A percentile compares a stretch with the other conserved stretches of the same genome.
Conservation (phyloP, 169 alveolate genomes). For the Plasmodium adleri region DNA sequence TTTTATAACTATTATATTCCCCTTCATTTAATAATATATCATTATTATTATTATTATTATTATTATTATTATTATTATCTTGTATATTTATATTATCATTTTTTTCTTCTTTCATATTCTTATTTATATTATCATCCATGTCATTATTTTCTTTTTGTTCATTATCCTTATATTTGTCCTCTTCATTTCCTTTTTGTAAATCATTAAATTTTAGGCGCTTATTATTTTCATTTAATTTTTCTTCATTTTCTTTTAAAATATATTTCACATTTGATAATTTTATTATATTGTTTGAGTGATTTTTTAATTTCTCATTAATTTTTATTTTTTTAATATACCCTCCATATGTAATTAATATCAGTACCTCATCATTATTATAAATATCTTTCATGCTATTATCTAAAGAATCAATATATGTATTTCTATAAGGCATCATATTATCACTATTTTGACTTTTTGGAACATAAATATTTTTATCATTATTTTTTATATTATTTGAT, state of each 20-base stretch:
- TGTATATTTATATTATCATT: no score
- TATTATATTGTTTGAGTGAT: slow-evolving; percentile 52
- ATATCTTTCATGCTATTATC: slow-evolving; percentile 23
- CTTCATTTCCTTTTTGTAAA: slow-evolving; percentile 1
- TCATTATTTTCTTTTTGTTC: neutral
- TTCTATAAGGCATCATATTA: slow-evolving; percentile 21
- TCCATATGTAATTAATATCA: slow-evolving; percentile 60
- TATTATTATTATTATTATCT: neutral
- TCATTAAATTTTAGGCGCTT: neutral
- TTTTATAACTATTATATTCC: slow-evolving; percentile 32
- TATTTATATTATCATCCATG: no score
- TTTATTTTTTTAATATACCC: slow-evolving; percentile 70
- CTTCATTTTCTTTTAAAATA: slow-evolving; percentile 74
- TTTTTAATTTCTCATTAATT: slow-evolving; percentile 51
- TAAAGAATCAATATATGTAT: slow-evolving; percentile 62
- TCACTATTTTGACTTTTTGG: neutral
- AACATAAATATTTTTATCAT: neutral
- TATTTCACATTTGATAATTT: slow-evolving; percentile 62
- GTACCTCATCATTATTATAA: slow-evolving; percentile 60
- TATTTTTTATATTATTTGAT: neutral
- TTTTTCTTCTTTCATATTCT: no score
- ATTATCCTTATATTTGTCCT: neutral
- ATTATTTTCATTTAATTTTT: slow-evolving; percentile 3
- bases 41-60: neutral
- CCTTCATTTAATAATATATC: neutral